Conservation (phyloP, 129 eudicot species). For the Erigeron canadensis region DNA sequence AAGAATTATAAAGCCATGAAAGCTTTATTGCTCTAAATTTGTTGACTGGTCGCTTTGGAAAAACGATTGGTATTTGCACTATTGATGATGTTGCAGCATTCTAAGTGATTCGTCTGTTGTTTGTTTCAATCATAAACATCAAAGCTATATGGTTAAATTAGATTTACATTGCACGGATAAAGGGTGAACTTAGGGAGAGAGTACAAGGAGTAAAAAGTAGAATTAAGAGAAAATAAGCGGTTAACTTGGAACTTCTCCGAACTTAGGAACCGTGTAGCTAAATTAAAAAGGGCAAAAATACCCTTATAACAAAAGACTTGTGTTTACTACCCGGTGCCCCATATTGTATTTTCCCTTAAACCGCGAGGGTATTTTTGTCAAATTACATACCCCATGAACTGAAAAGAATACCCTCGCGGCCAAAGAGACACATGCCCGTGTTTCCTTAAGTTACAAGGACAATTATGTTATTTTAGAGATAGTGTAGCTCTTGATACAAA, state of each 20-base stretch:
- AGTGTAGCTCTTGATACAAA: slow-evolving; percentile 13
- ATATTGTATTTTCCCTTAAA: not conserved
- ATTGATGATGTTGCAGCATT: slow-evolving; percentile 1
- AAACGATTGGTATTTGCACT: not conserved
- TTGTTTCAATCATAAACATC: not conserved
- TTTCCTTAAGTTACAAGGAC: not conserved
- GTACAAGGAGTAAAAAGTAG: not conserved
- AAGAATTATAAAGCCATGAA: slow-evolving; percentile 13
- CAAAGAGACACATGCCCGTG: not conserved
- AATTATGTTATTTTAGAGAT: slow-evolving; percentile 11
- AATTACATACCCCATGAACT: not conserved
- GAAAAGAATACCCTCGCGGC: slow-evolving; percentile 8
- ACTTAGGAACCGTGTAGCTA: not conserved
- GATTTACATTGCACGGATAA: not conserved
- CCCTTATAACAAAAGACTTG: not conserved
- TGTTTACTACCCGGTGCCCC: not conserved
- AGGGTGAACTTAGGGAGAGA: not conserved
- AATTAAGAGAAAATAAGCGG: not conserved
- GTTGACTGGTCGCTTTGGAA: slow-evolving; percentile 6
- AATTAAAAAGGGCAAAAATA: not conserved
- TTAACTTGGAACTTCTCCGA: not conserved
- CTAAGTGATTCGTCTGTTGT: not conserved
- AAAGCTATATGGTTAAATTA: too few species aligned
- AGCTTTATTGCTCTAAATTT: slow-evolving; percentile 24
- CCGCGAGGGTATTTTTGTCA: slow-evolving; percentile 7